phyloP scores from a whole-genome alignment of 2,329 filamentous ascomycete species.

The Talaromyces islandicus region DNA sequence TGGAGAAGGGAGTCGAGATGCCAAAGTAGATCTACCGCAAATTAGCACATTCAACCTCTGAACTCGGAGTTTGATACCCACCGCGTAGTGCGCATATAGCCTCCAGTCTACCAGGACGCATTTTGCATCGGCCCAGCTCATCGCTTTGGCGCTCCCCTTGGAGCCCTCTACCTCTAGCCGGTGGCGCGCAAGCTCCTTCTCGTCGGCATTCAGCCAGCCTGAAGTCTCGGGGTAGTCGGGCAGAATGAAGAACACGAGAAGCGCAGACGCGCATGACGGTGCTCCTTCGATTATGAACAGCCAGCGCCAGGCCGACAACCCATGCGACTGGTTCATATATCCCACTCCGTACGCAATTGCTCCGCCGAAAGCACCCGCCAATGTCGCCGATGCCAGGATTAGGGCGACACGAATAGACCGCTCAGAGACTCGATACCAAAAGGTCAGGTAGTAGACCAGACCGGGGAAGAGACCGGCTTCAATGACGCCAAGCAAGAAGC shows the following conservation, averaged over 20 bases:
- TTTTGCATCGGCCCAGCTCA: slow-evolving; percentile 16
- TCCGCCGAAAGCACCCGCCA: slow-evolving; percentile 49
- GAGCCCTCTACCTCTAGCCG: slow-evolving; percentile 13
- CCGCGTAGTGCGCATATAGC: slow-evolving; percentile 37
- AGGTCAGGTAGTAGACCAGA: slow-evolving; percentile 44
- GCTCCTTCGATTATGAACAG: slow-evolving; percentile 17
- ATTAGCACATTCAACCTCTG: background rate
- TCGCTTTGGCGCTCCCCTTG: slow-evolving; percentile 11
- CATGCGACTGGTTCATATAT: slow-evolving; percentile 28
- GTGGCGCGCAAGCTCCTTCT: slow-evolving; percentile 14
- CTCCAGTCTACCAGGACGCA: slow-evolving; percentile 13
- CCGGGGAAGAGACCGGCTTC: slow-evolving; percentile 48
- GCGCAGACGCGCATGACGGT: slow-evolving; percentile 13
- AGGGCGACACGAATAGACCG: slow-evolving; percentile 54
- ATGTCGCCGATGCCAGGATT: slow-evolving; percentile 50
- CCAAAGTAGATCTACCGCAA: slow-evolving; percentile 43
- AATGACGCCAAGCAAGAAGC: slow-evolving; percentile 46
- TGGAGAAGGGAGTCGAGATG: slow-evolving; percentile 52
- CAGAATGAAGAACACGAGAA: slow-evolving; percentile 24
- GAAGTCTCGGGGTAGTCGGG: slow-evolving; percentile 30
- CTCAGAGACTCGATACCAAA: slow-evolving; percentile 53
- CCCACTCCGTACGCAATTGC: slow-evolving; percentile 49
- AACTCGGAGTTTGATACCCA: slow-evolving; percentile 23
- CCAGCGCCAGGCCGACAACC: slow-evolving; percentile 19
- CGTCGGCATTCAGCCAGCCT: slow-evolving; percentile 21